Percentiles rank a stretch among this genome's conserved stretches.
Conservation (phyloP, 2,329 filamentous ascomycete species). For the Trichoderma harzianum region DNA sequence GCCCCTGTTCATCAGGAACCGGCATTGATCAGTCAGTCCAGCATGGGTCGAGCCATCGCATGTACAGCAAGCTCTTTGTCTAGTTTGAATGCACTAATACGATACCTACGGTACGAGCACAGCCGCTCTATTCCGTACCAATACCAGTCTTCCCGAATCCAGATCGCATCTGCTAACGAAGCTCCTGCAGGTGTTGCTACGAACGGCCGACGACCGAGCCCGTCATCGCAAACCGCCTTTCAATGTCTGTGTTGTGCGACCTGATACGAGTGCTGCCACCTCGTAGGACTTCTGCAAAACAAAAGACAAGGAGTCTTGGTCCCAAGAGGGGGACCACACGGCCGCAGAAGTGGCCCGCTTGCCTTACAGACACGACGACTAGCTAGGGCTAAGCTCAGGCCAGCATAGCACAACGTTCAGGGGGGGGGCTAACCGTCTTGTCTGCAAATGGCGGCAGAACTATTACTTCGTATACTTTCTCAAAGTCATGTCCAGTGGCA, state of each 20-base stretch:
- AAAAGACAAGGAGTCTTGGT: background rate
- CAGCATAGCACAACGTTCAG: background rate
- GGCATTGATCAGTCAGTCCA: background rate
- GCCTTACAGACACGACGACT: background rate
- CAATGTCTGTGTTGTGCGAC: background rate
- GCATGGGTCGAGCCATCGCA: background rate
- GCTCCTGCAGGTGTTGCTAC: background rate
- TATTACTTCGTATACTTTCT: background rate
- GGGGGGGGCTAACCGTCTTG: background rate
- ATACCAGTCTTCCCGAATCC: background rate
- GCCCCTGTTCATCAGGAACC: slow-evolving; percentile 11
- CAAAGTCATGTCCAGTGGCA: background rate
- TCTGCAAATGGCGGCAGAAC: background rate
- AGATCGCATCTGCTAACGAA: background rate
- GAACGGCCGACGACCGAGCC: background rate
- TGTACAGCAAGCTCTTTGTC: background rate
- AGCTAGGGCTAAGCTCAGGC: background rate
- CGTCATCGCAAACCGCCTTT: background rate
- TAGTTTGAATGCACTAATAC: background rate
- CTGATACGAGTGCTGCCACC: background rate
- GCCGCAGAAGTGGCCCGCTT: slow-evolving; percentile 19
- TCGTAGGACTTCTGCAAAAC: background rate
- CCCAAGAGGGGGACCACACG: background rate
- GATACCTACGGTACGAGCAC: no score
- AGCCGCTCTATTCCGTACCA: background rate